A percentile compares a stretch with the other conserved stretches of the same genome.
These are phyloP conservation scores for Truncatella angustata DNA, from an alignment of 2,329 filamentous ascomycete species.

Conservation along the genomic window DNA sequence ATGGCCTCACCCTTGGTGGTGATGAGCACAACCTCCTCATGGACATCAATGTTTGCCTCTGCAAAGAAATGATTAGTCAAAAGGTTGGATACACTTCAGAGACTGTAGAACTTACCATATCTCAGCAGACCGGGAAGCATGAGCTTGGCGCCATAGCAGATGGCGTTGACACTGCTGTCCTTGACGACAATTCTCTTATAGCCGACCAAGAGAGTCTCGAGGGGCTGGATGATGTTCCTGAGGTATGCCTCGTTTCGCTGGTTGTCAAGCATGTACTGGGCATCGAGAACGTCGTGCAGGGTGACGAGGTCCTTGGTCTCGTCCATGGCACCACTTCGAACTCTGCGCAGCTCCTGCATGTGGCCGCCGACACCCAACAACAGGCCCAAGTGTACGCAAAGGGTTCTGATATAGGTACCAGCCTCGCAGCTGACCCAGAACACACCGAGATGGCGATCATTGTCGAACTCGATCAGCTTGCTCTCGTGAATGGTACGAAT, in stretches of 20 bases:
- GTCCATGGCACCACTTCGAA: constrained; percentile 91
- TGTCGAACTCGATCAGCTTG: constrained; percentile 97
- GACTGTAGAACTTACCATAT: constrained; percentile 62
- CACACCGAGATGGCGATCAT: constrained; percentile 92
- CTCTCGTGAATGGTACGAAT: constrained; percentile 97
- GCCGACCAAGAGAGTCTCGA: constrained; percentile 85
- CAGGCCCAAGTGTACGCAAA: constrained; percentile 88
- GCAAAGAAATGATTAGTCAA: constrained; percentile 12
- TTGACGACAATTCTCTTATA: constrained; percentile 99
- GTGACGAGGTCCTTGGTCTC: constrained; percentile 88
- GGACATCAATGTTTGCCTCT: constrained; percentile 88
- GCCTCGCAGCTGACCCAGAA: constrained; percentile 99
- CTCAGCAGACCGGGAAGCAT: constrained; percentile 96
- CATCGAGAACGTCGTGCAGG: constrained; percentile 91
- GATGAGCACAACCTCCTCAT: constrained; percentile 97
- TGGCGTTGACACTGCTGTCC: constrained; percentile 92
- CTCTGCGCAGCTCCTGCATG: constrained; percentile 97
- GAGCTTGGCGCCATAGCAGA: constrained; percentile 97
- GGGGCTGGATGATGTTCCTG: constrained; percentile 83
- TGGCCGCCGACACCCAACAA: constrained; percentile 81
- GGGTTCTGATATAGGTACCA: constrained; percentile 96
- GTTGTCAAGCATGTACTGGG: constrained; percentile 95
- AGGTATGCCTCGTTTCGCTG: constrained; percentile 92
- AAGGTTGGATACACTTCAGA: constrained; percentile 7
- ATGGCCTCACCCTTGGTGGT: constrained; percentile 99